These are phyloP conservation scores for Alliaria petiolata DNA, from an alignment of 345 rosid genomes.

Conservation along the genomic window DNA sequence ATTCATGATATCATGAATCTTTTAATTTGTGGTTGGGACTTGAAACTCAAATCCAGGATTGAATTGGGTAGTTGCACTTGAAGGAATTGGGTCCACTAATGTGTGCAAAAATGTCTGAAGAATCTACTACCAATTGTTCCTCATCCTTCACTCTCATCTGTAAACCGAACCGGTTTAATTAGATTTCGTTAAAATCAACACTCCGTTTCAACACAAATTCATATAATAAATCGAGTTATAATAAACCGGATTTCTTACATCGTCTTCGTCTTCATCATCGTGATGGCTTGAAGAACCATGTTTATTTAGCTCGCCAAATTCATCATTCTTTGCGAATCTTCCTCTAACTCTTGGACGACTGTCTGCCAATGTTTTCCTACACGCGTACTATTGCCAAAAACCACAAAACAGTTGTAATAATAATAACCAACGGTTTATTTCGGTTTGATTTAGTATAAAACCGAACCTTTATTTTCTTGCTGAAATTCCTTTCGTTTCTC, in stretches of 20 bases:
- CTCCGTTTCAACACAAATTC: background rate
- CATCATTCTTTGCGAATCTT: constrained; percentile 91
- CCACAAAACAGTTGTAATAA: background rate
- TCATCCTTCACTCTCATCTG: constrained; percentile 77
- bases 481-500: constrained; percentile 88
- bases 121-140: constrained; percentile 65
- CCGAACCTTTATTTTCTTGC: constrained; percentile 92
- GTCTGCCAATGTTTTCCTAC: constrained; percentile 90
- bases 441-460: background rate
- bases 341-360: constrained; percentile 93
- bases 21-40: background rate
- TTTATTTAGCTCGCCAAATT: constrained; percentile 53
- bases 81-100: constrained; percentile 83
- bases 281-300: constrained; percentile 54
- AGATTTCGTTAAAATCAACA: background rate
- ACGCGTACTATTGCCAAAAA: constrained; percentile 56
- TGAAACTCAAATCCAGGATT: constrained; percentile 68
- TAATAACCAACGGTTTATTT: background rate
- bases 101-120: constrained; percentile 79
- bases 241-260: constrained; percentile 38
- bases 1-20: constrained; percentile 20
- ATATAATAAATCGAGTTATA: background rate
- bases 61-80: constrained; percentile 79
- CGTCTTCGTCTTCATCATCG: constrained; percentile 70
- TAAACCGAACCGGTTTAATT: background rate